phyloP scores from a whole-genome alignment of 208 protist genomes.

The Balamuthia mandrillaris region DNA sequence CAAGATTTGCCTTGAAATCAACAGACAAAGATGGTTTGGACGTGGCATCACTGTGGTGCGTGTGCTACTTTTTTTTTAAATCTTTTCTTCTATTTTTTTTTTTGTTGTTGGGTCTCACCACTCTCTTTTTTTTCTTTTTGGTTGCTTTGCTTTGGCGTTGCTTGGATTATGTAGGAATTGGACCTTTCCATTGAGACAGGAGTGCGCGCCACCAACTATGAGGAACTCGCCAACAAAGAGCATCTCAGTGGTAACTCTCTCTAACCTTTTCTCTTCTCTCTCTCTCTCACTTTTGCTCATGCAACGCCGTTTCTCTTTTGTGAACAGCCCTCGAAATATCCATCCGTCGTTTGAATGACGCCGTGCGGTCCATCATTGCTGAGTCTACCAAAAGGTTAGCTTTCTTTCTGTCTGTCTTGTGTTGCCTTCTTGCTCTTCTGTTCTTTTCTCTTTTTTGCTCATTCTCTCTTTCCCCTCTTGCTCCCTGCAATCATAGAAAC shows the following conservation, averaged over 20 bases:
- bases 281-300: neutral
- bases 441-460: neutral
- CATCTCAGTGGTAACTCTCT: constrained; percentile 38
- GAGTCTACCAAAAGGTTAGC: constrained; percentile 67
- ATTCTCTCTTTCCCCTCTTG: too few relatives aligned
- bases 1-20: constrained; percentile 64
- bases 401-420: neutral
- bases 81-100: constrained; percentile 16
- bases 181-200: constrained; percentile 60
- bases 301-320: neutral
- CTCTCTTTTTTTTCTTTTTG: neutral
- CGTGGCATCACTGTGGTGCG: neutral
- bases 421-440: neutral
- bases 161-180: constrained; percentile 43
- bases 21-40: constrained; percentile 61
- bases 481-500: too few relatives aligned
- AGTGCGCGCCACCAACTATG: constrained; percentile 65
- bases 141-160: neutral
- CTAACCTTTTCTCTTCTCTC: neutral
- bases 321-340: constrained; percentile 52
- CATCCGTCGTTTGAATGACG: constrained; percentile 60
- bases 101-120: neutral
- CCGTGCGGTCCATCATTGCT: constrained; percentile 61
- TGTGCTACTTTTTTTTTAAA: neutral
- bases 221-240: constrained; percentile 61